Evolutionary conservation across 345 rosid genomes (phyloP).

Genomic region (Nephelium lappaceum): DNA sequence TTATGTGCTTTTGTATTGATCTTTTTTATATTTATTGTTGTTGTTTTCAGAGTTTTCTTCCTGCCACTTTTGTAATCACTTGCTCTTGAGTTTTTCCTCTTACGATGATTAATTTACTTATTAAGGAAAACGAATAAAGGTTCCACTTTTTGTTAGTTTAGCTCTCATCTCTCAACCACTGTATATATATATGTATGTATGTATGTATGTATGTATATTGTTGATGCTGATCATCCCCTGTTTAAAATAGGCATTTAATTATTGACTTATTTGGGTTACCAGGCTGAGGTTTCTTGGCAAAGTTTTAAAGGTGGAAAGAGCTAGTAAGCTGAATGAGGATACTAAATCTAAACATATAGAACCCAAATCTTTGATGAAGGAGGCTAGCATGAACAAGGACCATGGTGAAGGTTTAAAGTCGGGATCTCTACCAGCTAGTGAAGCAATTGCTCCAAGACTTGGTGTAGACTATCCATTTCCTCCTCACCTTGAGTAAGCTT

Average conservation of each 20-base stretch:
- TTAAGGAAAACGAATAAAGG: background rate
- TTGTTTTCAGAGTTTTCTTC: background rate
- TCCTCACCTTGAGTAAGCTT: slow-evolving; percentile 81
- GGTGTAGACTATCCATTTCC: slow-evolving; percentile 95
- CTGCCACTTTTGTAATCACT: background rate
- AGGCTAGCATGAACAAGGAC: slow-evolving; percentile 35
- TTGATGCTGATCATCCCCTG: slow-evolving; percentile 1
- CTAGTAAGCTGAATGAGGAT: slow-evolving; percentile 51
- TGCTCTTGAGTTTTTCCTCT: background rate
- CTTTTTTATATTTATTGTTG: background rate
- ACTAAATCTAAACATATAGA: slow-evolving; percentile 43
- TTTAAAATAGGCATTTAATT: slow-evolving; percentile 12
- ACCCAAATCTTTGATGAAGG: slow-evolving; percentile 33
- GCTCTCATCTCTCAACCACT: background rate
- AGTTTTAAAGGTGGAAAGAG: slow-evolving; percentile 80
- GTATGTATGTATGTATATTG: too few relatives aligned
- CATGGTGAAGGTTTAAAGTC: slow-evolving; percentile 34
- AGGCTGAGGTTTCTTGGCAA: slow-evolving; percentile 96
- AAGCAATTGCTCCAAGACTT: slow-evolving; percentile 83
- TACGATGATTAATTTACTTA: background rate
- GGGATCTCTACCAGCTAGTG: slow-evolving; percentile 39
- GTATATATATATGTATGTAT: too few relatives aligned
- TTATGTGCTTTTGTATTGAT: background rate
- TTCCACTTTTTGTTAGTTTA: background rate
- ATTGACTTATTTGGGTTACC: slow-evolving; percentile 26